A percentile compares a stretch with the other conserved stretches of the same genome.
Evolutionary conservation across 352 stramenopile genomes (phyloP).

Genomic region (Phytophthora pini): DNA sequence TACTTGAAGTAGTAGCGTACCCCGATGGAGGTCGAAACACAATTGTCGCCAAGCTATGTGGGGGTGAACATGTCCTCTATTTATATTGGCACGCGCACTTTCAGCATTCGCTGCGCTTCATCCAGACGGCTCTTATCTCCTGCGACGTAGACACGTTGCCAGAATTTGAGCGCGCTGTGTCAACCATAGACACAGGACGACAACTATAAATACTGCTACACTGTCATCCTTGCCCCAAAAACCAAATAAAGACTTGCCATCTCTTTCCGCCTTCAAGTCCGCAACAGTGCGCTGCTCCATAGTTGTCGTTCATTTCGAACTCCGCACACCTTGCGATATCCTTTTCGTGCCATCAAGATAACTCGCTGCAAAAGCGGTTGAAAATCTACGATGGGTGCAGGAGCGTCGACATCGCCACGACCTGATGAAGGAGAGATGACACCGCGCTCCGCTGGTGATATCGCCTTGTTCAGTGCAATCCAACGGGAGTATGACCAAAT

Average conservation of each 20-base stretch:
- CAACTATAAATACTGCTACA: constrained; percentile 25
- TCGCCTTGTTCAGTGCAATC: constrained; percentile 64
- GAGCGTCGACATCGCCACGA: constrained; percentile 40
- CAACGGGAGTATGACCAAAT: constrained; percentile 75
- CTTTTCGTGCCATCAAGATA: no score
- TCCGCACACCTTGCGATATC: neutral
- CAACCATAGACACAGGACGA: constrained; percentile 1
- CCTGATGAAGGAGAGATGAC: constrained; percentile 17
- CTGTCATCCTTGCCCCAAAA: neutral
- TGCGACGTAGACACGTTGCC: constrained; percentile 3
- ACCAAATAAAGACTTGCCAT: constrained; percentile 28
- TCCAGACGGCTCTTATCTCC: constrained; percentile 5
- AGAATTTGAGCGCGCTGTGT: constrained; percentile 3
- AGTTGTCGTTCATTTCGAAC: constrained; percentile 20
- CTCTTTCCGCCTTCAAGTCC: neutral
- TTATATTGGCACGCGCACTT: neutral
- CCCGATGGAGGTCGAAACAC: neutral
- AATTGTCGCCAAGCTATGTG: neutral
- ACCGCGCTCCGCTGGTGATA: constrained; percentile 26
- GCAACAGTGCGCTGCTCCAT: neutral
- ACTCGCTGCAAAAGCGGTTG: neutral
- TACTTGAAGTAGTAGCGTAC: neutral
- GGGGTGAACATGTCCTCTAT: constrained; percentile 3
- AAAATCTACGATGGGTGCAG: constrained; percentile 44
- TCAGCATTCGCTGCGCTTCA: constrained; percentile 1